Evolutionary conservation across 73 alveolate genomes (phyloP).

Genomic region (Loxodes magnus): DNA sequence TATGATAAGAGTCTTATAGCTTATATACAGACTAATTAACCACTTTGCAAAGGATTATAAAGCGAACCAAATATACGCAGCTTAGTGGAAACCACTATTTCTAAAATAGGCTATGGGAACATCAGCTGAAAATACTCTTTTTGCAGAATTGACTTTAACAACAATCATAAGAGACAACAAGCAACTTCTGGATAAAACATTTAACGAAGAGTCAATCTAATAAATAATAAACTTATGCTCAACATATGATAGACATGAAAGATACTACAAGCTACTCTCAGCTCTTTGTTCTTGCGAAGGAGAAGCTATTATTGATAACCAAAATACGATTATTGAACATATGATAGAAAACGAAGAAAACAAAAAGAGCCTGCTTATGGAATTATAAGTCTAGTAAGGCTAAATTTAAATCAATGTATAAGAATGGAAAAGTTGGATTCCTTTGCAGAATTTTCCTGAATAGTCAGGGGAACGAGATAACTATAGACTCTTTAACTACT

Average conservation of each 20-base stretch:
- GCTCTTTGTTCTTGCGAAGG: conserved; percentile 41
- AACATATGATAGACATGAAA: conserved; percentile 25
- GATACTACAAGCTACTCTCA: conserved; percentile 22
- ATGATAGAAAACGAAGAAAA: conserved; percentile 6
- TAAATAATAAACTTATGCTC: conserved; percentile 28
- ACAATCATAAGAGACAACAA: conserved; percentile 31
- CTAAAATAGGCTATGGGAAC: conserved; percentile 34
- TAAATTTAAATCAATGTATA: too few species aligned
- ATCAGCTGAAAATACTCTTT: conserved; percentile 13
- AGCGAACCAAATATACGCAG: conserved; percentile 36
- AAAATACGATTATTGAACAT: conserved; percentile 24
- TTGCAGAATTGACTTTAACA: conserved; percentile 32
- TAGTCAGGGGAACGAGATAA: conserved; percentile 18
- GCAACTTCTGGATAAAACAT: conserved; percentile 28
- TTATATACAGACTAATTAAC: conserved; percentile 22
- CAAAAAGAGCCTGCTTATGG: conserved; percentile 7
- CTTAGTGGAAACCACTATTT: conserved; percentile 39
- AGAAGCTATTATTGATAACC: conserved; percentile 24
- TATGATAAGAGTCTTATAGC: too few species aligned
- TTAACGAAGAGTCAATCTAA: conserved; percentile 16
- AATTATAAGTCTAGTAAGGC: too few species aligned
- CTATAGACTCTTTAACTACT: conserved; percentile 33
- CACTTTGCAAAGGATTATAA: conserved; percentile 34
- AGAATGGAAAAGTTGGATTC: too few species aligned
- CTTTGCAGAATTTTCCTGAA: conserved; percentile 9